These are phyloP conservation scores for Ricinus communis DNA, from an alignment of 345 rosid genomes.

Conservation along the genomic window DNA sequence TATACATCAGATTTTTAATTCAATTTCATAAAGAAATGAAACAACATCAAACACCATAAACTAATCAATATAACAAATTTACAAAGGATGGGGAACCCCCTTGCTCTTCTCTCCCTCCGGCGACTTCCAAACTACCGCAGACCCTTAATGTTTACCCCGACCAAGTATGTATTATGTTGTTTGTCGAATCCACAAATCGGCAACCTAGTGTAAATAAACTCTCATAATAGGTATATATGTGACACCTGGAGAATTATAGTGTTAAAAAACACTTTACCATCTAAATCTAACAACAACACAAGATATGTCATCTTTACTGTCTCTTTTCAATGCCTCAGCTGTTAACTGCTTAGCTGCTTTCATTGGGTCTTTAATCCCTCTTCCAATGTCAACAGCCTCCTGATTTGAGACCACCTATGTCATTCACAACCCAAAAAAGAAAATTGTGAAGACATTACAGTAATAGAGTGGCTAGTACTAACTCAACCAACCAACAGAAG, in stretches of 20 bases:
- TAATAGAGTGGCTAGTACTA: no score
- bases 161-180: conserved; percentile 19
- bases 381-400: conserved; percentile 73
- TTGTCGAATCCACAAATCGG: conserved; percentile 25
- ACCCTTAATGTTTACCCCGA: conserved; percentile 15
- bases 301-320: conserved; percentile 75
- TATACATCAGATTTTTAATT: conserved; percentile 29
- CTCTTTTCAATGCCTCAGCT: conserved; percentile 59
- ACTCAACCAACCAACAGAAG: not conserved
- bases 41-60: conserved; percentile 38
- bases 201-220: conserved; percentile 28
- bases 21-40: conserved; percentile 35
- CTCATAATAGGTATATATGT: conserved; percentile 30
- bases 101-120: not conserved
- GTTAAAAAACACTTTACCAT: conserved; percentile 31
- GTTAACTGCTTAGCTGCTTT: conserved; percentile 77
- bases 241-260: conserved; percentile 16
- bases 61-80: conserved; percentile 37
- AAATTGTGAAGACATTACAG: not conserved
- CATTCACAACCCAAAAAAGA: not conserved
- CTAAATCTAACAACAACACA: conserved; percentile 70
- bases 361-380: conserved; percentile 60
- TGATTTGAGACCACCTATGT: conserved; percentile 72
- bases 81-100: conserved; percentile 17
- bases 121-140: conserved; percentile 25